Percentiles rank a stretch among this genome's conserved stretches.
Evolutionary conservation across 345 rosid genomes (phyloP).

Genomic region (Crucihimalaya himalaica): DNA sequence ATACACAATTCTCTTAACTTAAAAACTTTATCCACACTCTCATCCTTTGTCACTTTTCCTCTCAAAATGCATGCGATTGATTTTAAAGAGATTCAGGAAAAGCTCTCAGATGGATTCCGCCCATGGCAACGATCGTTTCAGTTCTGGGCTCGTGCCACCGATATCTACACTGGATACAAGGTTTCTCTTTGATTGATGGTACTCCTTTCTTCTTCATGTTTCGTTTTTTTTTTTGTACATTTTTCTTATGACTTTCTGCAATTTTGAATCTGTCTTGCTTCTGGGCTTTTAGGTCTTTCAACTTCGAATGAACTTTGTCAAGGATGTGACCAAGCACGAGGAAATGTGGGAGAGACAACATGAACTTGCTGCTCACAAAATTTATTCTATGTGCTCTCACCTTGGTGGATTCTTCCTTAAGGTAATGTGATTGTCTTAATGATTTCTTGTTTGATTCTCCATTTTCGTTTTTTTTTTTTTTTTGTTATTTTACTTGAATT

Average conservation of each 20-base stretch:
- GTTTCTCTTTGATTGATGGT: slow-evolving; percentile 40
- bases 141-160: slow-evolving; percentile 86
- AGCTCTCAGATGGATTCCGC: slow-evolving; percentile 53
- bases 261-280: background rate
- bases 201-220: background rate
- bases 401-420: slow-evolving; percentile 98
- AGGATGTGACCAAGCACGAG: slow-evolving; percentile 69
- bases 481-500: background rate
- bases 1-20: background rate
- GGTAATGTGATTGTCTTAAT: slow-evolving; percentile 44
- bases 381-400: slow-evolving; percentile 78
- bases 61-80: slow-evolving; percentile 59
- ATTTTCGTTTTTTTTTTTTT: background rate
- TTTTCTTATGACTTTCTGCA: background rate
- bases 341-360: slow-evolving; percentile 93
- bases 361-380: slow-evolving; percentile 83
- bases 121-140: slow-evolving; percentile 95
- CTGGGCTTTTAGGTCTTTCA: slow-evolving; percentile 61
- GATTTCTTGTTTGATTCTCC: background rate
- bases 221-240: background rate
- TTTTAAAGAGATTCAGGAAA: slow-evolving; percentile 64
- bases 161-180: slow-evolving; percentile 90
- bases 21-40: slow-evolving; percentile 4
- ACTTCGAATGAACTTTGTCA: slow-evolving; percentile 73
- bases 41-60: background rate